These are phyloP conservation scores for Amaranthus palmeri DNA, from an alignment of 148 eudicot species.

Conservation along the genomic window DNA sequence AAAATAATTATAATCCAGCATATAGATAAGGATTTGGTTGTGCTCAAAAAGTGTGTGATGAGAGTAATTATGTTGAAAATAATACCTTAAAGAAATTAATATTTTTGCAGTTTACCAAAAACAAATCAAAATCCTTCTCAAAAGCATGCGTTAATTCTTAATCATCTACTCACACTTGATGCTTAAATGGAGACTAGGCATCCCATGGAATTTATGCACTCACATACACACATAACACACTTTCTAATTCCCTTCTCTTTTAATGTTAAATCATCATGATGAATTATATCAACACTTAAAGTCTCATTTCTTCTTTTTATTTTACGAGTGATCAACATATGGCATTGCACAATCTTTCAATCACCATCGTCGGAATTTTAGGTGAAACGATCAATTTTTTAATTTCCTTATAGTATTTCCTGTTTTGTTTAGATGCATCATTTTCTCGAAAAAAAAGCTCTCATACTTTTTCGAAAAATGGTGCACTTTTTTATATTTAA, in stretches of 20 bases:
- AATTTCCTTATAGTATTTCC: no score
- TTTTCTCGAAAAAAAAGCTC: not conserved
- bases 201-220: not conserved
- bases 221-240: constrained; percentile 12
- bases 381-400: constrained; percentile 13
- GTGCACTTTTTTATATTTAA: no score
- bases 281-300: not conserved
- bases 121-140: not conserved
- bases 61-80: not conserved
- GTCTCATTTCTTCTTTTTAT: not conserved
- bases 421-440: constrained; percentile 5
- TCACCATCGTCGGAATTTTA: constrained; percentile 25
- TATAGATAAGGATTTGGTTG: not conserved
- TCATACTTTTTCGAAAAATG: no score
- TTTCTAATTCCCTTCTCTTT: constrained; percentile 3
- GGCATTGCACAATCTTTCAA: constrained; percentile 15
- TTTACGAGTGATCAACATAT: not conserved
- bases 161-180: not conserved
- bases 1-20: not conserved
- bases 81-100: not conserved
- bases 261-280: constrained; percentile 9
- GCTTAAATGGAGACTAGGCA: not conserved
- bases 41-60: not conserved
- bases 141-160: not conserved
- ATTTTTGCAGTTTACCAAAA: not conserved